These are phyloP conservation scores for Thermomucor indicae-seudaticae DNA, from an alignment of 371 early-diverging fungal species.

Conservation along the genomic window DNA sequence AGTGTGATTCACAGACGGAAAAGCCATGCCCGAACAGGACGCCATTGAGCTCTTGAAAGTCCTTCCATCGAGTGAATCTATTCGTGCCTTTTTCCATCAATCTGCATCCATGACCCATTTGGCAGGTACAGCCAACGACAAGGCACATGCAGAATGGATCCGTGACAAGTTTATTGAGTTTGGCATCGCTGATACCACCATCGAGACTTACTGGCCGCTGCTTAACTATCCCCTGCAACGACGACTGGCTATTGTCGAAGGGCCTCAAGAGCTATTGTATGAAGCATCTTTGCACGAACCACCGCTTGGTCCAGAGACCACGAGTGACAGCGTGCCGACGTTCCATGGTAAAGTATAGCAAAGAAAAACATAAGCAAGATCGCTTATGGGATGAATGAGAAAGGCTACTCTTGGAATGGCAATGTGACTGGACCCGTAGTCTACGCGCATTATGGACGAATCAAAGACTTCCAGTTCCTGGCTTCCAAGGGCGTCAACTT, in stretches of 20 bases:
- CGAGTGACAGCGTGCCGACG: slow-evolving; percentile 49
- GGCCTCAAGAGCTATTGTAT: slow-evolving; percentile 35
- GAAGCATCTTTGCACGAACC: slow-evolving; percentile 55
- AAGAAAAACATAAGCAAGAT: too few relatives aligned
- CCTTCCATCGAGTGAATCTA: slow-evolving; percentile 13
- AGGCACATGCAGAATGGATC: slow-evolving; percentile 52
- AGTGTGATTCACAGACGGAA: background rate
- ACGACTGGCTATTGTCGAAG: slow-evolving; percentile 47
- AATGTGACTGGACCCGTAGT: slow-evolving; percentile 57
- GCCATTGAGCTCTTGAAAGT: slow-evolving; percentile 20
- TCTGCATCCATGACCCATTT: slow-evolving; percentile 53
- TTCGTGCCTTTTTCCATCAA: slow-evolving; percentile 35
- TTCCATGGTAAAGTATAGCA: slow-evolving; percentile 62
- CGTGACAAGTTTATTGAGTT: slow-evolving; percentile 39
- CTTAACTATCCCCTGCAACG: slow-evolving; percentile 56
- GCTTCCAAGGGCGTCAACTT: slow-evolving; percentile 40
- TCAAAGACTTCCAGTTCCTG: slow-evolving; percentile 54
- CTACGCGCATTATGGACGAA: slow-evolving; percentile 62
- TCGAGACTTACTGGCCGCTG: slow-evolving; percentile 58
- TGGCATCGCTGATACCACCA: slow-evolving; percentile 45
- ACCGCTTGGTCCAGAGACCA: slow-evolving; percentile 45
- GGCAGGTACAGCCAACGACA: slow-evolving; percentile 42
- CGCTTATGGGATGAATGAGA: too few relatives aligned
- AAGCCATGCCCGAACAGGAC: slow-evolving; percentile 11
- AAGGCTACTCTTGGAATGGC: slow-evolving; percentile 55